Evolutionary conservation across 2,329 filamentous ascomycete species (phyloP).

Genomic region (Conoideocrella luteorostrata): DNA sequence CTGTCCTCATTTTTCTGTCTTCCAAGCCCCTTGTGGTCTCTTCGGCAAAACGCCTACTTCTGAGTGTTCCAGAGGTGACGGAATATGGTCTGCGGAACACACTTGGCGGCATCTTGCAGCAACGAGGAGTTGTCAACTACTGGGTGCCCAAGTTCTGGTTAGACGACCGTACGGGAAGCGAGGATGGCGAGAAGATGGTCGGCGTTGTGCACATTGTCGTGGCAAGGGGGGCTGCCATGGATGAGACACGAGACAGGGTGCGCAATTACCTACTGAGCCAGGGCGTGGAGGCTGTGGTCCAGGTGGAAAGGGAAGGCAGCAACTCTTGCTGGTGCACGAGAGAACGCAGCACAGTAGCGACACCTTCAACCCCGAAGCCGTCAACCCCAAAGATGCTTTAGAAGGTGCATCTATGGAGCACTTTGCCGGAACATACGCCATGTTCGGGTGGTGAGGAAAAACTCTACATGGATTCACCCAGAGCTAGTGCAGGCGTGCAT

Average conservation of each 20-base stretch:
- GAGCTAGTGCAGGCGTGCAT: neutral
- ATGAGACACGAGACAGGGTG: constrained; percentile 79
- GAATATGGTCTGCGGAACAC: constrained; percentile 87
- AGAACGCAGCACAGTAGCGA: constrained; percentile 21
- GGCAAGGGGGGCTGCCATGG: constrained; percentile 62
- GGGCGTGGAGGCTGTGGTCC: constrained; percentile 75
- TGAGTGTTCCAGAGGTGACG: constrained; percentile 75
- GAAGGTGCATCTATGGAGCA: neutral
- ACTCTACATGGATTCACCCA: neutral
- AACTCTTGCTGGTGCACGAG: constrained; percentile 51
- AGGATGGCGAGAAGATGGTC: constrained; percentile 50
- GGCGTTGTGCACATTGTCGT: constrained; percentile 86
- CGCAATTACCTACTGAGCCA: constrained; percentile 62
- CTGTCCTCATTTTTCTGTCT: constrained; percentile 86
- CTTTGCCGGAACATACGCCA: neutral
- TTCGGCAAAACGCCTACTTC: constrained; percentile 73
- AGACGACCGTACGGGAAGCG: constrained; percentile 55
- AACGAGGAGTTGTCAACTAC: constrained; percentile 81
- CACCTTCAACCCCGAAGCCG: constrained; percentile 27
- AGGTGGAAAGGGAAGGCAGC: constrained; percentile 82
- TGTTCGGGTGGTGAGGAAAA: neutral
- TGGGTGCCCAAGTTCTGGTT: constrained; percentile 89
- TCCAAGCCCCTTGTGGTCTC: constrained; percentile 82
- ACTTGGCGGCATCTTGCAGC: constrained; percentile 71
- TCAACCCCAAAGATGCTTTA: constrained; percentile 29